phyloP scores from a whole-genome alignment of 306 rosid species.

The Castanea sativa region DNA sequence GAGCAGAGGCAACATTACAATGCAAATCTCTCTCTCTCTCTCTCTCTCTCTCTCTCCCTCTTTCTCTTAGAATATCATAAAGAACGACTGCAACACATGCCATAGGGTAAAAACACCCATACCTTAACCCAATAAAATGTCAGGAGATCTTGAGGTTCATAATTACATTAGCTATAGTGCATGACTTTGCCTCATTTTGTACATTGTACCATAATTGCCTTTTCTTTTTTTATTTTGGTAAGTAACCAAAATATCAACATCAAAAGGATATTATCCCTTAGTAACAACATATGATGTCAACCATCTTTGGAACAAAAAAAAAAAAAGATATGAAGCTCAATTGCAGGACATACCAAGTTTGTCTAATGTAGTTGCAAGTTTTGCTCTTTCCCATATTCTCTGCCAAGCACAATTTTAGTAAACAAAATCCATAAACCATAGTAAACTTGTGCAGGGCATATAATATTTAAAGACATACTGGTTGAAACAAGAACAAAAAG shows the following conservation, averaged over 20 bases:
- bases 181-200: not conserved
- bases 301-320: not conserved
- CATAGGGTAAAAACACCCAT: too few relatives aligned
- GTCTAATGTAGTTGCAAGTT: constrained; percentile 76
- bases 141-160: not conserved
- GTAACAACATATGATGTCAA: constrained; percentile 1
- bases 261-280: not conserved
- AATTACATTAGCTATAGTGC: not conserved
- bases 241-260: not conserved
- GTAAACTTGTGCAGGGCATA: not conserved
- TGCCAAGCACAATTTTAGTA: constrained; percentile 14
- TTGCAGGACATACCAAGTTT: constrained; percentile 59
- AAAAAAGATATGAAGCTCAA: constrained; percentile 19
- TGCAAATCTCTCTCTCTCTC: not conserved
- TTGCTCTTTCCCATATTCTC: constrained; percentile 99
- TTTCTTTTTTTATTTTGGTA: too few relatives aligned
- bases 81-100: too few relatives aligned
- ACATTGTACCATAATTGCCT: not conserved
- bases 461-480: not conserved
- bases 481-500: not conserved
- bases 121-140: not conserved
- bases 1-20: not conserved
- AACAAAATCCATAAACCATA: not conserved
- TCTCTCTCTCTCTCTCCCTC: too few relatives aligned
- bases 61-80: too few relatives aligned